phyloP scores from a whole-genome alignment of 2,329 filamentous ascomycete genomes.

The Alternaria arborescens region DNA sequence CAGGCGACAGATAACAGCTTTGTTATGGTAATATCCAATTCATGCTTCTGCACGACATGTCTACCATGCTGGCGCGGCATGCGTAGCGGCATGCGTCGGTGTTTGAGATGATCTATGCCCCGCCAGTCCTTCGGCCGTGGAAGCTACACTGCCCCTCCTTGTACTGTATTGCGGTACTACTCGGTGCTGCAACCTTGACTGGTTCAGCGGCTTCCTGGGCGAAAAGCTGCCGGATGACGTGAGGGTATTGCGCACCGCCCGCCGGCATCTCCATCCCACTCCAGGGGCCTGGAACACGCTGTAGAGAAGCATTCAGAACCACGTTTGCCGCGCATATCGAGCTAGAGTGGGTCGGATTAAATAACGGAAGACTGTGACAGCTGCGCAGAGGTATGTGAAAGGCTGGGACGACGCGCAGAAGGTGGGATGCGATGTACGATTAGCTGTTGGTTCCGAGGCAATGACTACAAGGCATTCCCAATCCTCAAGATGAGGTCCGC shows the following conservation, averaged over 20 bases:
- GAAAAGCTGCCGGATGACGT: slow-evolving; percentile 37
- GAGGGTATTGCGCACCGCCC: slow-evolving; percentile 24
- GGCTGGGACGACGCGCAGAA: slow-evolving; percentile 13
- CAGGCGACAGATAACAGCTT: neutral
- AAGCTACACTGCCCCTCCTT: slow-evolving; percentile 31
- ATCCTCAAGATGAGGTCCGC: neutral
- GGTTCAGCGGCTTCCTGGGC: slow-evolving; percentile 17
- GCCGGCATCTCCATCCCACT: slow-evolving; percentile 25
- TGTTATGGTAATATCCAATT: neutral
- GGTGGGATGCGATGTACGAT: slow-evolving; percentile 1
- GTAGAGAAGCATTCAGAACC: slow-evolving; percentile 77
- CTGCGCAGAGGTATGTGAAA: slow-evolving; percentile 22
- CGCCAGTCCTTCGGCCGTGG: slow-evolving; percentile 27
- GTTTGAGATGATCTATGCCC: slow-evolving; percentile 19
- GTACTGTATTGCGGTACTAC: slow-evolving; percentile 18
- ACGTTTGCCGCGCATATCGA: slow-evolving; percentile 53
- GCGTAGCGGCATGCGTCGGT: slow-evolving; percentile 23
- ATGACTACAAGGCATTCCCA: slow-evolving; percentile 8
- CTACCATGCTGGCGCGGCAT: slow-evolving; percentile 4
- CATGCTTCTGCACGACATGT: slow-evolving; percentile 11
- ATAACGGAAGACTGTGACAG: slow-evolving; percentile 24
- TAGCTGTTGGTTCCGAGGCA: slow-evolving; percentile 1
- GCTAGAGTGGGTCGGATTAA: slow-evolving; percentile 25
- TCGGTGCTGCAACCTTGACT: slow-evolving; percentile 27
- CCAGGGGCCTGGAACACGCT: slow-evolving; percentile 53